Conservation (phyloP, 176 grass and related monocot species). For the Neostapfia colusana region DNA sequence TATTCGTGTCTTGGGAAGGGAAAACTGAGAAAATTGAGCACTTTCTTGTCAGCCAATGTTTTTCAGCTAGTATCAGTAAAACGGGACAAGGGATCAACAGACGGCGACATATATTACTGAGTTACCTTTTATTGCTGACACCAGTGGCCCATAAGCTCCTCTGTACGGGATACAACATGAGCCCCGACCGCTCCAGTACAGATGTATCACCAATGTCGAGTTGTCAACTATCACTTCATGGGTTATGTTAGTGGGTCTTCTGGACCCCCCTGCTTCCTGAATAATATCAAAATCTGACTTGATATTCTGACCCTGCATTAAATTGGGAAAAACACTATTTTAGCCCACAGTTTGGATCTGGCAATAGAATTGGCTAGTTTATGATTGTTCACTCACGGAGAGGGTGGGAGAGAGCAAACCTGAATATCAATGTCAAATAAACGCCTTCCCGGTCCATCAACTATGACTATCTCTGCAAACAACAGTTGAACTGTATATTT, state of each 20-base stretch:
- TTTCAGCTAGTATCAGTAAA: background rate
- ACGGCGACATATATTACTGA: background rate
- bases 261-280: conserved; percentile 28
- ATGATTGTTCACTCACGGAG: background rate
- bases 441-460: conserved; percentile 35
- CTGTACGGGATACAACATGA: conserved; percentile 49
- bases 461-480: conserved; percentile 68
- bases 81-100: background rate
- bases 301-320: conserved; percentile 36
- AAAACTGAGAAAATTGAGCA: conserved; percentile 23
- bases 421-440: conserved; percentile 66
- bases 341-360: background rate
- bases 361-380: background rate
- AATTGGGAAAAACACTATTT: background rate
- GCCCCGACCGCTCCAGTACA: conserved; percentile 59
- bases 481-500: conserved; percentile 47
- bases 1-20: background rate
- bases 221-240: conserved; percentile 16
- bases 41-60: conserved; percentile 15
- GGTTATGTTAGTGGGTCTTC: conserved; percentile 32
- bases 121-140: conserved; percentile 60
- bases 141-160: conserved; percentile 59
- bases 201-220: conserved; percentile 46
- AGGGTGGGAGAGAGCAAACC: conserved; percentile 28
- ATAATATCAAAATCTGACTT: conserved; percentile 44